A percentile compares a stretch with the other conserved stretches of the same genome.
Evolutionary conservation across 768 basidiomycete species (phyloP).

Genomic region (Pleurotus sapidus): DNA sequence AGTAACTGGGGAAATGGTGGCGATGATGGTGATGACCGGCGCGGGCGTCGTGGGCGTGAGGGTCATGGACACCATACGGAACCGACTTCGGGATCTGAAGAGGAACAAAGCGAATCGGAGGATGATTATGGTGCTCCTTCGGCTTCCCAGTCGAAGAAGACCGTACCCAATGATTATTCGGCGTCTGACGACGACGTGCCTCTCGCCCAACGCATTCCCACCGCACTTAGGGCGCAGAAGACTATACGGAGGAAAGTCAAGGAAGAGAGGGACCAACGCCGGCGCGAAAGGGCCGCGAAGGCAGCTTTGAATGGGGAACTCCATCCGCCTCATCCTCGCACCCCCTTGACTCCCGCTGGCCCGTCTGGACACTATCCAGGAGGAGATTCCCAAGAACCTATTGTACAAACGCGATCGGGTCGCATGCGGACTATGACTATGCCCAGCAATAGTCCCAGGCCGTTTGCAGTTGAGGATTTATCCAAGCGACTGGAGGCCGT

Average conservation of each 20-base stretch:
- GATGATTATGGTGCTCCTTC: constrained; percentile 33
- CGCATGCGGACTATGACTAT: constrained; percentile 45
- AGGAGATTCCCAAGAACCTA: constrained; percentile 35
- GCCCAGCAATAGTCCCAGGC: constrained; percentile 31
- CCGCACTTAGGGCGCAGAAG: constrained; percentile 78
- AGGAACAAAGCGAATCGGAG: constrained; percentile 35
- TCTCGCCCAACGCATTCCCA: constrained; percentile 78
- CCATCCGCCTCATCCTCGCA: constrained; percentile 15
- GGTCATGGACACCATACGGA: constrained; percentile 29
- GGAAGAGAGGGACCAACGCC: constrained; percentile 62
- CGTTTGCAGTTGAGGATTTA: constrained; percentile 58
- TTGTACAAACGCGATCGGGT: constrained; percentile 30
- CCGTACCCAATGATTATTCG: constrained; percentile 15
- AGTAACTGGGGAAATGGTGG: constrained; percentile 23
- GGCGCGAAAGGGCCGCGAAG: constrained; percentile 40
- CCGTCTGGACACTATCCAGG: constrained; percentile 9
- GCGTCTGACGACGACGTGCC: constrained; percentile 78
- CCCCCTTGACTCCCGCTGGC: not conserved
- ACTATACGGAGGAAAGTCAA: constrained; percentile 72
- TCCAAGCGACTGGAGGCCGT: constrained; percentile 54
- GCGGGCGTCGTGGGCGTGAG: constrained; percentile 20
- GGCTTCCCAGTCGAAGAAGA: constrained; percentile 12
- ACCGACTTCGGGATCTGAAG: constrained; percentile 35
- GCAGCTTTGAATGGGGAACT: constrained; percentile 10
- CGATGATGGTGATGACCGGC: constrained; percentile 37